These are phyloP conservation scores for Candida manassasensis DNA, from an alignment of 805 yeast species.

Conservation along the genomic window DNA sequence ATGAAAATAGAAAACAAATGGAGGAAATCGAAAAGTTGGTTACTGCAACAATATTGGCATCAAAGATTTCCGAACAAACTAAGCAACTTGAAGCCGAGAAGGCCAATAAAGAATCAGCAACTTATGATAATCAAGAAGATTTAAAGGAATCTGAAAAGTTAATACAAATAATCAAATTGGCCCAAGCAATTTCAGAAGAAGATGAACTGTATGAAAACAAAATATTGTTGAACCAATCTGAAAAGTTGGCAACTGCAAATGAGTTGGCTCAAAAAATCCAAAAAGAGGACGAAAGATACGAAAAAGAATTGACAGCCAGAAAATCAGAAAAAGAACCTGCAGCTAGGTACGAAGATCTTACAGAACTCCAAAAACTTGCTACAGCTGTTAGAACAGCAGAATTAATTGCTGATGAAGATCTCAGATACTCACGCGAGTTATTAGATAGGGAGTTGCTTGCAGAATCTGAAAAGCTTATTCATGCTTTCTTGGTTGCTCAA, in stretches of 20 bases:
- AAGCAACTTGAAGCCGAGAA: background rate
- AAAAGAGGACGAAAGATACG: slow-evolving; percentile 1
- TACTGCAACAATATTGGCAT: slow-evolving; percentile 1
- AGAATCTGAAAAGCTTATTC: slow-evolving; percentile 1
- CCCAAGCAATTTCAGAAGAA: background rate
- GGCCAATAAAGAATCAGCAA: background rate
- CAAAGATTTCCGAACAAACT: background rate
- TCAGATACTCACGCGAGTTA: background rate
- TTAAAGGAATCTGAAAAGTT: slow-evolving; percentile 3
- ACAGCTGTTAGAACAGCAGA: slow-evolving; percentile 3
- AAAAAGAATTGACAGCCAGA: background rate
- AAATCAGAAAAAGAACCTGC: slow-evolving; percentile 1
- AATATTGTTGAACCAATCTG: background rate
- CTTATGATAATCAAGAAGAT: background rate
- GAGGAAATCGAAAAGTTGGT: slow-evolving; percentile 1
- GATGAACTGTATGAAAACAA: background rate
- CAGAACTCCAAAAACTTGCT: slow-evolving; percentile 2
- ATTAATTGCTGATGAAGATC: background rate
- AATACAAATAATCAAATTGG: background rate
- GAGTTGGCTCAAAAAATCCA: slow-evolving; percentile 1
- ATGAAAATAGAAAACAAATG: slow-evolving; percentile 1
- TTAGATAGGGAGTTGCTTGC: background rate
- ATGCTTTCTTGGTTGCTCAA: background rate
- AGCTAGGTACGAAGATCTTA: background rate
- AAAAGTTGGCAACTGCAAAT: slow-evolving; percentile 2